Evolutionary conservation across 139 green algal genomes (phyloP).

Genomic region (Trebouxia sp.): DNA sequence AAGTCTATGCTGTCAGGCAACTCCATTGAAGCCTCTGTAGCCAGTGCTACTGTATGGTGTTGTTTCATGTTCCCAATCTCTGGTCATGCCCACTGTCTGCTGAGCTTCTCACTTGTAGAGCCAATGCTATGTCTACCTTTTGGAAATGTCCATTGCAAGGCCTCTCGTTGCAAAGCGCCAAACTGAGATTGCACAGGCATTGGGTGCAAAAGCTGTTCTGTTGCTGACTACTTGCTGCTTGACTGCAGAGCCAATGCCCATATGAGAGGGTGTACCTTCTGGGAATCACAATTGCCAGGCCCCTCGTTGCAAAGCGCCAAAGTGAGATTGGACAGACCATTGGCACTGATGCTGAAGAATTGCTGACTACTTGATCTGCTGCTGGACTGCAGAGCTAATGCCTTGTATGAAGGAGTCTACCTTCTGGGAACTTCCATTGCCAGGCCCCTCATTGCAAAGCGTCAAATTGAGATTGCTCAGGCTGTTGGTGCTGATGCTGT

Average conservation of each 20-base stretch:
- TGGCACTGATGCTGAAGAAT: constrained; percentile 96
- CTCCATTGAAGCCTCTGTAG: no score
- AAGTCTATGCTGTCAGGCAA: no score
- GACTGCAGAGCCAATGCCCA: no score
- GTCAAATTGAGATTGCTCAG: constrained; percentile 97
- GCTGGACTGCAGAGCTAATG: constrained; percentile 78
- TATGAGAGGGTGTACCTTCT: constrained; percentile 98
- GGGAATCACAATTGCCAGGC: constrained; percentile 97
- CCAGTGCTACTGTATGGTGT: no score
- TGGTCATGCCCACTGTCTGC: no score
- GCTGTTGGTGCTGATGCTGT: constrained; percentile 95
- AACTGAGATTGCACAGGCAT: constrained; percentile 94
- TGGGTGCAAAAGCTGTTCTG: constrained; percentile 97
- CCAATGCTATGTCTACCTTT: constrained; percentile 93
- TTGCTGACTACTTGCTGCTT: no score
- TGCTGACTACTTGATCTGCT: no score
- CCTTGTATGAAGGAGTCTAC: constrained; percentile 98
- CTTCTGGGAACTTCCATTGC: constrained; percentile 98
- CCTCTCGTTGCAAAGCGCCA: constrained; percentile 98
- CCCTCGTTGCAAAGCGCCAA: constrained; percentile 98
- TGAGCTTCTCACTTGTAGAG: constrained; percentile 48
- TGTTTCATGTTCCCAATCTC: no score
- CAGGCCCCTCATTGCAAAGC: constrained; percentile 97
- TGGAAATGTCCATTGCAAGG: constrained; percentile 97
- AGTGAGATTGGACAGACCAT: constrained; percentile 94